Percentiles rank a stretch among this genome's conserved stretches.
Evolutionary conservation across 345 rosid species (phyloP).

Genomic region (Citrus reticulata): DNA sequence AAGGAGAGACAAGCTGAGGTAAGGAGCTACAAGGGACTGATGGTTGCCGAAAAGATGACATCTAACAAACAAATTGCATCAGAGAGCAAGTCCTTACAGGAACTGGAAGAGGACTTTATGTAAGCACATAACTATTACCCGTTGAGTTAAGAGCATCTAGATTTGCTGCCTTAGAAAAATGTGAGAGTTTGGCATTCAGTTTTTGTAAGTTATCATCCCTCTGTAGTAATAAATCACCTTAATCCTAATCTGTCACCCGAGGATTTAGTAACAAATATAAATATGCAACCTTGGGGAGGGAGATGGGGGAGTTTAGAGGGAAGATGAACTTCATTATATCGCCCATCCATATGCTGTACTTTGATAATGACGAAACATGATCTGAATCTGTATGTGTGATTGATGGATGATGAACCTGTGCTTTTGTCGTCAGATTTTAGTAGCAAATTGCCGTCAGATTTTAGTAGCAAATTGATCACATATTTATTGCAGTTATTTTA

Average conservation of each 20-base stretch:
- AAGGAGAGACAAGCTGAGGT: slow-evolving; percentile 89
- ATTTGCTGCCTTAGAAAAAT: slow-evolving; percentile 22
- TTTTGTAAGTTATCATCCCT: slow-evolving; percentile 19
- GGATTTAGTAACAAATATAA: background rate
- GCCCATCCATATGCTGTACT: slow-evolving; percentile 7
- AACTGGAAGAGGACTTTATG: slow-evolving; percentile 97
- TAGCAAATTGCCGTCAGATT: background rate
- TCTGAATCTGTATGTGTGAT: too few relatives aligned
- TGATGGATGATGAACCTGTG: background rate
- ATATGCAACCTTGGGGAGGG: background rate
- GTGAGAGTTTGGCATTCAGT: slow-evolving; percentile 11
- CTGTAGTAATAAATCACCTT: slow-evolving; percentile 21
- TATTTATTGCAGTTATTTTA: background rate
- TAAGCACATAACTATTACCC: slow-evolving; percentile 23
- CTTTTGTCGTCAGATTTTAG: background rate
- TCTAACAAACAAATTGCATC: slow-evolving; percentile 90
- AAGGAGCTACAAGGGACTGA: slow-evolving; percentile 95
- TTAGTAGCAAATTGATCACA: background rate
- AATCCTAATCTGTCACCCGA: background rate
- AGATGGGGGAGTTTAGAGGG: background rate
- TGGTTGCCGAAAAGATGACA: slow-evolving; percentile 95
- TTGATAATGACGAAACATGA: background rate
- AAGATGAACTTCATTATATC: slow-evolving; percentile 15
- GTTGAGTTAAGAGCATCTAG: slow-evolving; percentile 8
- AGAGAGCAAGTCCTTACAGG: slow-evolving; percentile 81